These are phyloP conservation scores for Nadsonia starkeyi-henricii DNA, from an alignment of 1,139 yeast species.

Conservation along the genomic window DNA sequence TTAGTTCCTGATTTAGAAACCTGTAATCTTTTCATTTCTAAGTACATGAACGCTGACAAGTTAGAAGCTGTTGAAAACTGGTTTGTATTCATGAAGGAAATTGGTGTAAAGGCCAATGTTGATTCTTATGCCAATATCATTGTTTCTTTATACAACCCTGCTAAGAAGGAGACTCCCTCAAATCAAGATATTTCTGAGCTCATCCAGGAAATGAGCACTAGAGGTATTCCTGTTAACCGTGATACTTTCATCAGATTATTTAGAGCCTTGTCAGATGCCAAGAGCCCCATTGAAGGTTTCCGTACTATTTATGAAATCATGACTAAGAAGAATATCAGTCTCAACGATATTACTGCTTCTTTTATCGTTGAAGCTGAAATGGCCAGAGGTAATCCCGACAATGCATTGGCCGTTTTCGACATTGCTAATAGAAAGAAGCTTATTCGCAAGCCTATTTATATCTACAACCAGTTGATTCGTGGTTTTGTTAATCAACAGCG, in stretches of 20 bases:
- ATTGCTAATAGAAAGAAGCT: background rate
- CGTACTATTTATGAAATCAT: background rate
- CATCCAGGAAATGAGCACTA: background rate
- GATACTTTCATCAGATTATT: background rate
- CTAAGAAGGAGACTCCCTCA: background rate
- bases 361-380: background rate
- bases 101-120: background rate
- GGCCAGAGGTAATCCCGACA: background rate
- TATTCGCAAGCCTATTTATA: background rate
- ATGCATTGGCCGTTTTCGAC: background rate
- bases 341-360: background rate
- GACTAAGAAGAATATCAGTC: background rate
- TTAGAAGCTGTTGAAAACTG: background rate
- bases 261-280: background rate
- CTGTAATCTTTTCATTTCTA: background rate
- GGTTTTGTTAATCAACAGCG: background rate
- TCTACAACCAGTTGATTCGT: background rate
- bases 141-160: background rate
- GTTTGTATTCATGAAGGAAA: background rate
- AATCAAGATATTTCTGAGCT: background rate
- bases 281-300: background rate
- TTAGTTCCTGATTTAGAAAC: background rate
- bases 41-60: background rate
- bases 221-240: background rate
- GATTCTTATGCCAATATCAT: background rate